Evolutionary conservation across 768 basidiomycete species (phyloP), one percentile per base, ranked within the genome.

Genomic region (Russula earlei): DNA sequence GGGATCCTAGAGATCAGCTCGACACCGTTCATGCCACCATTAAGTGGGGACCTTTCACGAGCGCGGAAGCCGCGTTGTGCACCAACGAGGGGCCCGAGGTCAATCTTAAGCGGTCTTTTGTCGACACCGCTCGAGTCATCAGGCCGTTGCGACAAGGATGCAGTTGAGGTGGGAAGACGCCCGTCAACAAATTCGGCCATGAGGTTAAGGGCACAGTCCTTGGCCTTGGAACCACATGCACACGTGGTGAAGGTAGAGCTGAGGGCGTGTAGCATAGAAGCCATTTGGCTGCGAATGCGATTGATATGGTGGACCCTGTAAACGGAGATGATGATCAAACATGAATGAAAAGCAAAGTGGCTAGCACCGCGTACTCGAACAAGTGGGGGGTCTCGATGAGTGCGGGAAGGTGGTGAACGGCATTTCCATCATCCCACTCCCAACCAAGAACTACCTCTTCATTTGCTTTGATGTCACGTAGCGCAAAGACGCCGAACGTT

Each of bases 381-480:
- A 77, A 63, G 56, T 75, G 70, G 5, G 83, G 80, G 5, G 76
- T 69, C 62, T 81, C 71, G 55, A 89, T 72, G 49, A 88, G 69
- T 8, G 82, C 81, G n/a, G 82, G 87, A 0, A 91, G 72, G 58
- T 75, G 72, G 68, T 95, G 93, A 0, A 94, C 80, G 0, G 85
- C 83, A 65, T 91, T 87, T 2, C 82, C 83, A 64, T 98, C 94
- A 63, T 97, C 93, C 94, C 94, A 98, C 67, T 96, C 92, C 92
- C 94, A 97, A 0, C 87, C 87, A 0, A 97, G 70, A 0, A 93
- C 82, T 19, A 97, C 79, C 70, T 97, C 94, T 61, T 93, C 91
- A 46, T 85, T 77, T 33, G 80, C 80, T 52, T 77, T 78, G 61
- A 97, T 75, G 58, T 89, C 86, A 11, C 81, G 70, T 17, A 84